Percentiles rank a stretch among this genome's conserved stretches.
Conservation (phyloP, 768 basidiomycete species). For the Lanmaoa rubissima region DNA sequence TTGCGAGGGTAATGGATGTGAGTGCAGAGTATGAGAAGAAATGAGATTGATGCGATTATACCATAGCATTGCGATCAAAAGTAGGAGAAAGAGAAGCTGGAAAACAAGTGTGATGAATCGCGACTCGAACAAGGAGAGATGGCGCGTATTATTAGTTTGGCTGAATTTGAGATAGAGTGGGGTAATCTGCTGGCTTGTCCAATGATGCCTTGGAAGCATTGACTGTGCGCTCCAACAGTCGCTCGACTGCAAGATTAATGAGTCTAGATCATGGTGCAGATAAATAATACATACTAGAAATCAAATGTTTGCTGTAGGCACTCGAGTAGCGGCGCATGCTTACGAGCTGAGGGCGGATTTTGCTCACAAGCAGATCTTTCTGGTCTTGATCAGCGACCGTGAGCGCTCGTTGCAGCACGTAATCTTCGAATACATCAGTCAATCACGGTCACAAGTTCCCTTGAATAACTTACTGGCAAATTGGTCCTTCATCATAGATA, state of each 20-base stretch:
- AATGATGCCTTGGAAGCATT: constrained; percentile 24
- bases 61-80: constrained; percentile 37
- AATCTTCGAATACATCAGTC: constrained; percentile 48
- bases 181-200: constrained; percentile 32
- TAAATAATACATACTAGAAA: constrained; percentile 56
- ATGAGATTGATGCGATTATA: constrained; percentile 34
- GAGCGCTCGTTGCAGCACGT: constrained; percentile 81
- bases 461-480: constrained; percentile 69
- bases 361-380: constrained; percentile 57
- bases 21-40: constrained; percentile 30
- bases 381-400: constrained; percentile 69
- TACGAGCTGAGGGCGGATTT: constrained; percentile 64
- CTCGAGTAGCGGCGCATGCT: constrained; percentile 72
- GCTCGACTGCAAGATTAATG: constrained; percentile 52
- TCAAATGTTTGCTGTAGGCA: constrained; percentile 77
- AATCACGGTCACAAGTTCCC: neutral
- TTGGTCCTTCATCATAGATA: constrained; percentile 83
- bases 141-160: constrained; percentile 17
- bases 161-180: constrained; percentile 27
- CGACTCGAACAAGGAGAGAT: constrained; percentile 2
- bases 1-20: constrained; percentile 32
- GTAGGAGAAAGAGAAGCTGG: constrained; percentile 12
- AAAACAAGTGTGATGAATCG: constrained; percentile 5
- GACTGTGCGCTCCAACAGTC: constrained; percentile 56
- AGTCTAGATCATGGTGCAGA: constrained; percentile 1